These are phyloP conservation scores for Pancytospora philotis DNA, from an alignment of 371 early-diverging fungal species.

Conservation along the genomic window DNA sequence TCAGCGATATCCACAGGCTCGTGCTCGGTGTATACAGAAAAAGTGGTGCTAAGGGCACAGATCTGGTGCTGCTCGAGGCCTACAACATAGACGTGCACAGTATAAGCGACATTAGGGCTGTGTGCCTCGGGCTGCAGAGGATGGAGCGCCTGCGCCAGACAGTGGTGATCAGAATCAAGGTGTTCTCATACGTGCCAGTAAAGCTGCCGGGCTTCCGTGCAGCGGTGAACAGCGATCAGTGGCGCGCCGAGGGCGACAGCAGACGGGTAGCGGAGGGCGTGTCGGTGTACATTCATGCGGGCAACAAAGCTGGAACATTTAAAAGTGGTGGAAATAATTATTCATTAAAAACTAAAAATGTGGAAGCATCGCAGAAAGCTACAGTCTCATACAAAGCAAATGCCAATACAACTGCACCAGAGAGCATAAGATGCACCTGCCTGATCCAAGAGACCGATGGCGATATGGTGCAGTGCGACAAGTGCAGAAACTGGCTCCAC, in stretches of 20 bases:
- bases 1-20: background rate
- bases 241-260: too few species aligned
- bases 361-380: too few species aligned
- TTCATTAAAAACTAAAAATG: too few species aligned
- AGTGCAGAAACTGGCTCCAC: conserved; percentile 46
- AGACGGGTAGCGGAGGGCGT: background rate
- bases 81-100: background rate
- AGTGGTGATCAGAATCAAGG: background rate
- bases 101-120: background rate
- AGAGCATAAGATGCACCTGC: conserved; percentile 36
- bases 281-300: background rate
- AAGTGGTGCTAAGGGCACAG: conserved; percentile 1
- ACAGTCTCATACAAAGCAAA: too few species aligned
- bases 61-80: background rate
- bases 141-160: background rate
- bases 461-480: conserved; percentile 47
- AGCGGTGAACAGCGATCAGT: too few species aligned
- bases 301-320: too few species aligned
- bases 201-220: background rate
- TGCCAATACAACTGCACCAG: too few species aligned
- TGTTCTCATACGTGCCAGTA: background rate
- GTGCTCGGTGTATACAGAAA: background rate
- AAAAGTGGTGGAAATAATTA: too few species aligned
- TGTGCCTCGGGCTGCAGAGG: background rate
- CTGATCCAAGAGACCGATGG: conserved; percentile 11